These are phyloP conservation scores for Pugionium cornutum DNA, from an alignment of 345 rosid species.

Conservation along the genomic window DNA sequence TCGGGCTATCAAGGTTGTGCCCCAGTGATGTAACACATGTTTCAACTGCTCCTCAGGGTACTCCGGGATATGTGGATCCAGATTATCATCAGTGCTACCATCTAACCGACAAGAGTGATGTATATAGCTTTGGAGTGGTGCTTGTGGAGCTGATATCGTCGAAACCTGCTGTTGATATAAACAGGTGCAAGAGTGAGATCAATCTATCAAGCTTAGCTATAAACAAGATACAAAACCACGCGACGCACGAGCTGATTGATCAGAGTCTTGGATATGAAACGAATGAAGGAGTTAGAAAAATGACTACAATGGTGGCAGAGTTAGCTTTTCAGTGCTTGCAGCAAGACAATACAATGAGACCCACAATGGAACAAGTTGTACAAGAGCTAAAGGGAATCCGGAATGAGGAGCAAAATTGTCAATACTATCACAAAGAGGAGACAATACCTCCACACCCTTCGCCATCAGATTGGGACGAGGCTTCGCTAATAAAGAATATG, in stretches of 20 bases:
- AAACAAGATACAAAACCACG: slow-evolving; percentile 49
- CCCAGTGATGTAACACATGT: slow-evolving; percentile 60
- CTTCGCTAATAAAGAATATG: slow-evolving; percentile 39
- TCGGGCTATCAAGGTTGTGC: slow-evolving; percentile 60
- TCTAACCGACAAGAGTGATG: slow-evolving; percentile 68
- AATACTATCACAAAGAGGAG: slow-evolving; percentile 18
- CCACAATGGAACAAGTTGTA: slow-evolving; percentile 56
- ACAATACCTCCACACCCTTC: slow-evolving; percentile 39
- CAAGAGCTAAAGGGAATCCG: slow-evolving; percentile 48
- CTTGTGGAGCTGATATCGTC: slow-evolving; percentile 62
- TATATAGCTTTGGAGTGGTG: slow-evolving; percentile 78
- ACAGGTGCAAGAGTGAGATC: slow-evolving; percentile 53
- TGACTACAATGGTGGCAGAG: slow-evolving; percentile 56
- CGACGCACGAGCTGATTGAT: slow-evolving; percentile 53
- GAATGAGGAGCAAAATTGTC: slow-evolving; percentile 31
- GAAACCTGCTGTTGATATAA: slow-evolving; percentile 69
- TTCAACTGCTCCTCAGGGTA: slow-evolving; percentile 76
- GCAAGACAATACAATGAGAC: slow-evolving; percentile 56
- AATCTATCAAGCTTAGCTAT: slow-evolving; percentile 62
- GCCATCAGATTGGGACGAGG: slow-evolving; percentile 45
- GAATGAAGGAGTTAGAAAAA: slow-evolving; percentile 43
- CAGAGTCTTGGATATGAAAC: slow-evolving; percentile 50
- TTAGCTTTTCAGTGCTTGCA: slow-evolving; percentile 65
- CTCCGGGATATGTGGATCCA: slow-evolving; percentile 70
- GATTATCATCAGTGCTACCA: slow-evolving; percentile 66